Evolutionary conservation across 352 stramenopile species (phyloP), one percentile per base, ranked within the genome.

Genomic region (Phytopythium sindhum): DNA sequence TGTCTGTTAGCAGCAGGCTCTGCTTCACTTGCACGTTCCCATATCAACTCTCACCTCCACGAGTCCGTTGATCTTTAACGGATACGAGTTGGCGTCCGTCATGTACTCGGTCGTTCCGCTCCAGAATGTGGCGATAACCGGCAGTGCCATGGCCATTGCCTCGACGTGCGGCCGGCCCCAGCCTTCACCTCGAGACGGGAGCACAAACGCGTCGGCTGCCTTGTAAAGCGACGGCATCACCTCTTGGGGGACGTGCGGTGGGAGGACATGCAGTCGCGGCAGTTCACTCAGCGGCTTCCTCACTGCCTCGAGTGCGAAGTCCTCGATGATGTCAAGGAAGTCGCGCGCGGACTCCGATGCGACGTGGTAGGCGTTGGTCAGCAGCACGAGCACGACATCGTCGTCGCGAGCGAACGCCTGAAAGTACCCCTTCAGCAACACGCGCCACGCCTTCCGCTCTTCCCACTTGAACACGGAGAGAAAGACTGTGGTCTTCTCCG

Each of bases 401-500:
- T 93, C 84, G 8, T 67, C 48, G 19, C 26, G 60, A 0, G 60
- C 24, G 57, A 98, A 98, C 2, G 78, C 75, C 26, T 84, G 61
- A 26, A 96, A 93, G 57, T 97, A 98, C 19, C 84, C 89, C 23
- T 69, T 78, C 1, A 98, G 62, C 47, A 98, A 69, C 50, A 98
- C 72, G 47, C 89, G 85, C 84, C 89, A 97, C 21, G 81, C 93
- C 59, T 98, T 98, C 52, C 93, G 77, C 47, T 92, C 75, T 64
- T 98, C 94, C 86, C 90, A 98, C 70, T 98, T 98, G 75, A 98
- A 98, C 57, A 98, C 81, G 23, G 88, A 97, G 26, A 98, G 70
- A 48, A 95, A 98, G n/a, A 96, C 80, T 0, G 76, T 89, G 10
- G 86, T 93, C 26, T 69, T 53, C 12, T 71, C 59, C 3, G 68